phyloP scores from a whole-genome alignment of 2,329 filamentous ascomycete genomes.

The Hymenoscyphus infarciens region DNA sequence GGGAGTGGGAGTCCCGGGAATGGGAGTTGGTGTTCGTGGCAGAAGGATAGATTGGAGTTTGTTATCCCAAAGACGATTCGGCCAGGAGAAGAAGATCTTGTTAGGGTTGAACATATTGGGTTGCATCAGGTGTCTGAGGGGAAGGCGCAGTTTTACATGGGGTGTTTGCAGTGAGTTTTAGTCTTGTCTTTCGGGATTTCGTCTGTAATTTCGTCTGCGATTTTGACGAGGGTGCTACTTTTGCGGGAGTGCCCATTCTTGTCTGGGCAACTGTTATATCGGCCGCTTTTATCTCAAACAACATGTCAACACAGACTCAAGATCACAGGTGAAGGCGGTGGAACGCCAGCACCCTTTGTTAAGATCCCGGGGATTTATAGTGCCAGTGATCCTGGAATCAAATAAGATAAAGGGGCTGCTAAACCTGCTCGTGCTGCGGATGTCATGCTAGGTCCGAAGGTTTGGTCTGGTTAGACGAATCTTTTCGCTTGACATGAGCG shows the following conservation, averaged over 20 bases:
- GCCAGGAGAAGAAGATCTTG: constrained; percentile 44
- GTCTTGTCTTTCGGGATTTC: not conserved
- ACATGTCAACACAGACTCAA: no score
- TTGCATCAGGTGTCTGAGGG: constrained; percentile 31
- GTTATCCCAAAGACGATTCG: constrained; percentile 40
- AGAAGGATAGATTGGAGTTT: constrained; percentile 20
- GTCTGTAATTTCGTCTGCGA: not conserved
- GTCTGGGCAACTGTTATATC: no score
- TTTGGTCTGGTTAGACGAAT: not conserved
- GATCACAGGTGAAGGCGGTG: not conserved
- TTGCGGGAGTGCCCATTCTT: no score
- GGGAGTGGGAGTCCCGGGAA: not conserved
- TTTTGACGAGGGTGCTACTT: no score
- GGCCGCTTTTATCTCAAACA: no score
- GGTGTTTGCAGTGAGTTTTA: not conserved
- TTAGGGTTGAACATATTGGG: constrained; percentile 45
- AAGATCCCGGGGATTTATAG: constrained; percentile 1
- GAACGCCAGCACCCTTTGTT: not conserved
- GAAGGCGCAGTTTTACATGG: not conserved
- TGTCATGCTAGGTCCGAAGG: not conserved
- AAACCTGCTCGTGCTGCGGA: not conserved
- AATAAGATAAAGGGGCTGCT: not conserved
- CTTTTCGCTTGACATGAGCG: no score
- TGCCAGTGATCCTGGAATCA: constrained; percentile 1
- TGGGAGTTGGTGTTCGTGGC: no score